Conservation (phyloP, 495 filamentous ascomycete genomes). For the Neurospora hispaniola region DNA sequence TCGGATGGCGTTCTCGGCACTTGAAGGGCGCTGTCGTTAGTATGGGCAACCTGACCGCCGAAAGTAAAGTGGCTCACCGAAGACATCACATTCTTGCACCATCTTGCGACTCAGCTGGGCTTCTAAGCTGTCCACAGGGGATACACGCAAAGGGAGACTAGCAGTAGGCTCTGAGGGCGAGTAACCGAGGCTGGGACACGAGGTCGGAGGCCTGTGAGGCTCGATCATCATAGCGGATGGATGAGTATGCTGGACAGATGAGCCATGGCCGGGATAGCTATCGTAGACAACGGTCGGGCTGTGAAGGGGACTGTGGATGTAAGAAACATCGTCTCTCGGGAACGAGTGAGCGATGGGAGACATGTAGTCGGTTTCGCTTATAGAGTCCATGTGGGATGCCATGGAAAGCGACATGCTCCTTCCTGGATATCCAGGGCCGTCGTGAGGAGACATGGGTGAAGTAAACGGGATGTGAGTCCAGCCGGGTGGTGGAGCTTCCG, state of each 20-base stretch:
- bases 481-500: conserved; percentile 21
- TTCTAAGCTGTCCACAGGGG: conserved; percentile 32
- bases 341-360: conserved; percentile 42
- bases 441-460: conserved; percentile 14
- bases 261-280: conserved; percentile 35
- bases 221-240: conserved; percentile 41
- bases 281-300: conserved; percentile 45
- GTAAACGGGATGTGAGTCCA: conserved; percentile 26
- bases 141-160: conserved; percentile 34
- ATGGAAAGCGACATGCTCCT: conserved; percentile 17
- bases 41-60: background rate
- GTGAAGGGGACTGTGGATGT: conserved; percentile 34
- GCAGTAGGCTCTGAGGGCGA: conserved; percentile 37
- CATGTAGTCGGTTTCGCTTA: conserved; percentile 46
- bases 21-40: conserved; percentile 5
- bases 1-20: conserved; percentile 31
- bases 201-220: conserved; percentile 36
- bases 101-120: conserved; percentile 35
- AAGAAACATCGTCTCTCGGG: conserved; percentile 31
- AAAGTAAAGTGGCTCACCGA: conserved; percentile 26
- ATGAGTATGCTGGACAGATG: conserved; percentile 40
- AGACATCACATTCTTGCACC: conserved; percentile 33
- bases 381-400: conserved; percentile 37
- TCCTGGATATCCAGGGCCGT: conserved; percentile 14
- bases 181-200: conserved; percentile 41